Evolutionary conservation across 1,284 basidiomycete genomes (phyloP), one percentile per base, ranked within the genome.

Genomic region (Trametes versicolor): DNA sequence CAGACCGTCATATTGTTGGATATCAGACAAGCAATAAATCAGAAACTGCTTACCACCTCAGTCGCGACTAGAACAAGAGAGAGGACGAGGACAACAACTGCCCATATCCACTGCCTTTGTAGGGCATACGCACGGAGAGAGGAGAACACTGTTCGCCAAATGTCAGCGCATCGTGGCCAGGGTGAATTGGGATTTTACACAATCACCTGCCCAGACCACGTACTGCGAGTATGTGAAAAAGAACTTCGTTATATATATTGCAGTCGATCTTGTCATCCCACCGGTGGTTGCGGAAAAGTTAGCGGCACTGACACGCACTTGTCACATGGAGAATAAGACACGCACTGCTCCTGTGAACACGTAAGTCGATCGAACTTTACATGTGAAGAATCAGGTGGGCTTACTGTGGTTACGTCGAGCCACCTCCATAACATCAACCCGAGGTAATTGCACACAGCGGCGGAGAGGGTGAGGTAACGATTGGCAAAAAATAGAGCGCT

Each of bases 401-500:
- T 36, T 13, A 36, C 34, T n/a, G n/a, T n/a, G n/a, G n/a, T n/a
- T n/a, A n/a, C n/a, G n/a, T n/a, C n/a, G n/a, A n/a, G n/a, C n/a
- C n/a, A n/a, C n/a, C n/a, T n/a, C n/a, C n/a, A n/a, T n/a, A n/a
- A n/a, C n/a, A n/a, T n/a, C n/a, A n/a, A n/a, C n/a, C n/a, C n/a
- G n/a, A n/a, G 34, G 7, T 36, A 36, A 41, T 4, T 23, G n/a
- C 9, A 25, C 4, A 47, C 4, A 4, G 23, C 45, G 6, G 6
- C 3, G 23, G 4, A 19, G 4, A 62, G 34, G 10, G 60, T 8
- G 37, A 62, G 41, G 53, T 62, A 62, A 15, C 60, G 60, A 23
- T 62, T 62, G 27, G 43, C 39, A 21, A 62, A 27, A 51, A 56
- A 62, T 7, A 62, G 43, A 8, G 19, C 27, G 17, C 19, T 48